Evolutionary conservation across 148 eudicot species (phyloP).

Genomic region (Gaultheria prostrata): DNA sequence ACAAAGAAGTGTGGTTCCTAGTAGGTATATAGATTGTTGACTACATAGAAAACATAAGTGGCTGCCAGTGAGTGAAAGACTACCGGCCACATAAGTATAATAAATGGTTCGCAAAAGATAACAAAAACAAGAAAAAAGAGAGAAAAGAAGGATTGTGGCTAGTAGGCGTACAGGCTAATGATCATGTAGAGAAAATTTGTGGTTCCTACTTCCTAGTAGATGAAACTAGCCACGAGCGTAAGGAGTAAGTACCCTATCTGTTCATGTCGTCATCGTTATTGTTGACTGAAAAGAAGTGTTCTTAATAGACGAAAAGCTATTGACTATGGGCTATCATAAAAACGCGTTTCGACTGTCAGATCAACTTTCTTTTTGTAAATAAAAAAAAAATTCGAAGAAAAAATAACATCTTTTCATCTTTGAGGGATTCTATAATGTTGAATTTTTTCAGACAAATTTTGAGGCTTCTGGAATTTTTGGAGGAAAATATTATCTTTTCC

Average conservation of each 20-base stretch:
- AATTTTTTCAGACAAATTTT: neutral
- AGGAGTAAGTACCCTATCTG: neutral
- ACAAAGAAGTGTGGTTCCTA: too few species aligned
- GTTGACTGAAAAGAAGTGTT: neutral
- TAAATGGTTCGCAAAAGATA: neutral
- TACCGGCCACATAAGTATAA: neutral
- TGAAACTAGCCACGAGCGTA: neutral
- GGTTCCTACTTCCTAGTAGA: neutral
- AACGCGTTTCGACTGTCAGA: neutral
- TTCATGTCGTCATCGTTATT: too few species aligned
- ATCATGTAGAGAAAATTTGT: neutral
- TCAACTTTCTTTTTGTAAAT: neutral
- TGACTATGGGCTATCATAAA: neutral
- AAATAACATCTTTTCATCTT: too few species aligned
- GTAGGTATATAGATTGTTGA: too few species aligned
- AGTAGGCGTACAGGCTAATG: neutral
- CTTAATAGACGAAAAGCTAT: neutral
- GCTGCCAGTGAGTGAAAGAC: neutral
- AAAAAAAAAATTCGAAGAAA: too few species aligned
- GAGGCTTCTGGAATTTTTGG: neutral
- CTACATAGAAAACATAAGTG: neutral
- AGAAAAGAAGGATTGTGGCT: neutral
- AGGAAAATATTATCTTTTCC: neutral
- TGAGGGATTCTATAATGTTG: neutral
- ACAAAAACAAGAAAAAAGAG: neutral